Percentiles rank a stretch among this genome's conserved stretches.
Conservation (phyloP, 139 green algal genomes). For the Zygnema circumcarinatum region DNA sequence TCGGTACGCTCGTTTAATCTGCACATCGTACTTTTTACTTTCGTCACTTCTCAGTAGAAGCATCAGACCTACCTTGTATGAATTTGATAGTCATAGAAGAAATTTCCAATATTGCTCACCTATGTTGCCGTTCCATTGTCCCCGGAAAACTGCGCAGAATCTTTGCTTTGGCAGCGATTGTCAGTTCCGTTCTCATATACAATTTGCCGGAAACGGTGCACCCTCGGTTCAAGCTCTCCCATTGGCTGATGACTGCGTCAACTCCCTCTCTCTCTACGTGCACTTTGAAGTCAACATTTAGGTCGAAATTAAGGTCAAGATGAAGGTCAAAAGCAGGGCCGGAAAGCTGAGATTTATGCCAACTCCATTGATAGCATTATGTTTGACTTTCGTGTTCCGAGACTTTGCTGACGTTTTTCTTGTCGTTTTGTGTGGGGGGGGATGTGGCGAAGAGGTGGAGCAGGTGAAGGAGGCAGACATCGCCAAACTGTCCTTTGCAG, state of each 20-base stretch:
- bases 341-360: too few species aligned
- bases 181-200: conserved; percentile 82
- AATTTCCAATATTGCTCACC: neutral
- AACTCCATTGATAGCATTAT: too few species aligned
- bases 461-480: conserved; percentile 81
- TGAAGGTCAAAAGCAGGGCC: too few species aligned
- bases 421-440: too few species aligned
- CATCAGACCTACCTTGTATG: neutral
- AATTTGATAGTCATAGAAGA: neutral
- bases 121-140: neutral
- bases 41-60: neutral
- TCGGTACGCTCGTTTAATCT: conserved; percentile 24
- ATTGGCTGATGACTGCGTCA: too few species aligned
- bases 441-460: neutral
- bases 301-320: too few species aligned
- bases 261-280: too few species aligned
- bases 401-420: too few species aligned
- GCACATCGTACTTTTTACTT: neutral
- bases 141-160: conserved; percentile 70
- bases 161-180: conserved; percentile 85
- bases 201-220: conserved; percentile 88
- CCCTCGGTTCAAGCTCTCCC: neutral
- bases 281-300: too few species aligned
- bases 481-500: conserved; percentile 88
- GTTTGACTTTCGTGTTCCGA: too few species aligned